Evolutionary conservation across 495 filamentous ascomycete species (phyloP).

Genomic region (Parathielavia appendiculata): DNA sequence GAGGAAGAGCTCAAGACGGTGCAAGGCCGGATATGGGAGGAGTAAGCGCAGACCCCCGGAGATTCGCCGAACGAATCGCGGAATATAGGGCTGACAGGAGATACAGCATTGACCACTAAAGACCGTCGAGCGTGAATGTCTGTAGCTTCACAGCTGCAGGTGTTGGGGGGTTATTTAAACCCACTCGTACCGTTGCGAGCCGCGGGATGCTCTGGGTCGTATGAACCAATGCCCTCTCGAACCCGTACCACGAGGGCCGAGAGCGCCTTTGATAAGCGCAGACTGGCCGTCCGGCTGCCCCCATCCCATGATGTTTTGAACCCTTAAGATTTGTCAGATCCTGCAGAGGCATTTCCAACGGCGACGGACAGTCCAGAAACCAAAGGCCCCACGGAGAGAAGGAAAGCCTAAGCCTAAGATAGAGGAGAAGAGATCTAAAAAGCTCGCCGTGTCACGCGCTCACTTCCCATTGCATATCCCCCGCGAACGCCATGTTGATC

Average conservation of each 20-base stretch:
- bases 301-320: background rate
- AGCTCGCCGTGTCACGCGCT: conserved; percentile 2
- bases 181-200: conserved; percentile 5
- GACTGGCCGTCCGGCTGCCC: background rate
- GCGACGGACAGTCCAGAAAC: background rate
- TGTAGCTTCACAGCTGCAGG: conserved; percentile 6
- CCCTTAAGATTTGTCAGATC: conserved; percentile 6
- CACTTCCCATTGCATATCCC: background rate
- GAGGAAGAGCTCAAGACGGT: conserved; percentile 80
- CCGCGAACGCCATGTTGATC: background rate
- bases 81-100: conserved; percentile 23
- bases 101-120: conserved; percentile 29
- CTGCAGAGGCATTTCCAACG: conserved; percentile 14
- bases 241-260: conserved; percentile 14
- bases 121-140: background rate
- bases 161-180: background rate
- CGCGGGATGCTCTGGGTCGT: background rate
- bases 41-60: conserved; percentile 42
- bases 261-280: background rate
- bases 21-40: conserved; percentile 89
- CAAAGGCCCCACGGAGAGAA: conserved; percentile 1
- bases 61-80: conserved; percentile 11
- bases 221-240: conserved; percentile 16
- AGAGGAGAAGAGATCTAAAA: conserved; percentile 2
- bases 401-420: background rate